Evolutionary conservation across 1,139 yeast genomes (phyloP).

Genomic region (Saccharomycopsis hybrid): DNA sequence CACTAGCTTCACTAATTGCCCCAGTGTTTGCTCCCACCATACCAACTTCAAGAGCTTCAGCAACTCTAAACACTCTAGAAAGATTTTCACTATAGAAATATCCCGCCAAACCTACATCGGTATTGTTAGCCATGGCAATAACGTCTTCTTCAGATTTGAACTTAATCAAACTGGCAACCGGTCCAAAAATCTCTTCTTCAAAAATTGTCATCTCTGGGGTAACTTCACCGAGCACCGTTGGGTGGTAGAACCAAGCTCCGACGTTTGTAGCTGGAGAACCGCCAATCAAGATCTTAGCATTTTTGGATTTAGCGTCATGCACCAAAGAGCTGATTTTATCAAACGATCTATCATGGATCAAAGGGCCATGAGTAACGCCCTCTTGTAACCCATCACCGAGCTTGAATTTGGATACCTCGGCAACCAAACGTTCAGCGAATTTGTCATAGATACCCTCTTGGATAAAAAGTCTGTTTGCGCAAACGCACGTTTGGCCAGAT

Average conservation of each 20-base stretch:
- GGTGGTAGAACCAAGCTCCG: conserved; percentile 71
- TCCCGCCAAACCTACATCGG: conserved; percentile 69
- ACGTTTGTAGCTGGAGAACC: conserved; percentile 62
- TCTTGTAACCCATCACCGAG: conserved; percentile 72
- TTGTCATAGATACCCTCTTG: conserved; percentile 57
- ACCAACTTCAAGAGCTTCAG: conserved; percentile 71
- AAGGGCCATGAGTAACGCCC: conserved; percentile 72
- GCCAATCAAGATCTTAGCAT: conserved; percentile 58
- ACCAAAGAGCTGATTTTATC: conserved; percentile 67
- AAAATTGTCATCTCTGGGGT: conserved; percentile 57
- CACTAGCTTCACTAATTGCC: conserved; percentile 58
- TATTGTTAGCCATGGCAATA: conserved; percentile 58
- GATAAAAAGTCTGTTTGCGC: conserved; percentile 70
- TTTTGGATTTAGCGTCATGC: conserved; percentile 65
- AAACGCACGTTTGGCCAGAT: conserved; percentile 77
- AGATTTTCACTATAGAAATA: conserved; percentile 69
- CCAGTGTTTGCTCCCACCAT: conserved; percentile 82
- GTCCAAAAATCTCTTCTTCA: conserved; percentile 84
- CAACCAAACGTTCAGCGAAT: conserved; percentile 46
- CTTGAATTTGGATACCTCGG: conserved; percentile 45
- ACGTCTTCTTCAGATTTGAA: conserved; percentile 67
- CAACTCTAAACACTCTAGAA: conserved; percentile 54
- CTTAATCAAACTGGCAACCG: conserved; percentile 70
- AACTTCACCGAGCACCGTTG: conserved; percentile 65
- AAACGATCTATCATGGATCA: conserved; percentile 63